Base-by-base conservation (phyloP, 768 basidiomycete species). In the Phylloporus arenicola region DNA sequence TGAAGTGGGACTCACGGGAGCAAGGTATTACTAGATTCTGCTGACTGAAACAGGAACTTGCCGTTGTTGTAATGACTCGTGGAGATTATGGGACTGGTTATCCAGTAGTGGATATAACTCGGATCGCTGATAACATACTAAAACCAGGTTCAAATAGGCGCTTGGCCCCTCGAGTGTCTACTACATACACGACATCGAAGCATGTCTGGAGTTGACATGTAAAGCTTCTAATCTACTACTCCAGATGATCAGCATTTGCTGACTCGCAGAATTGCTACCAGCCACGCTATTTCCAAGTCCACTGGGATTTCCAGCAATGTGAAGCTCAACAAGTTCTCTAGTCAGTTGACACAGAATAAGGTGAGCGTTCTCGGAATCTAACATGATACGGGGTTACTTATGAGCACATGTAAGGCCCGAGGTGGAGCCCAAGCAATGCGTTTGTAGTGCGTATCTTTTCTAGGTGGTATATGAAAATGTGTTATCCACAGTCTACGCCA, bases 341-440 rank as follows among this genome's bases (percentile, higher is more conserved):
- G 76, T 51, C 79, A 81, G 54, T 58, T 92, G 43, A 92, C 89
- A 1, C 85, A 91, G 68, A 75, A 83, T 63, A 91, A 91, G 75
- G 87, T 83, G 27, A 46, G 65, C n/a, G 19, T 52, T n/a, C 4
- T 17, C 44, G 20, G n/a, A 29, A 17, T 33, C 45, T 13, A 45
- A 39, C n/a, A 7, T 25, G 40, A 13, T 10, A 19, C 14, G 30
- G 14, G 27, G 16, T 49, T 16, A 20, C 48, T 55, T 12, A 53
- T 42, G 46, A 39, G 25, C 33, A 13, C 19, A 45, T 43, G 6
- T 42, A 39, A 83, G 82, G 67, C 72, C 50, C 81, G 76, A 45
- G 89, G 88, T 54, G 84, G 81, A 33, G 88, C 89, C 9, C 88
- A 92, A 68, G 89, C 89, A 31, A 92, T 92, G 90, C 73, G 88